A percentile compares a stretch with the other conserved stretches of the same genome.
Evolutionary conservation across 2,329 filamentous ascomycete genomes (phyloP).

Genomic region (Diaporthe vaccinii): DNA sequence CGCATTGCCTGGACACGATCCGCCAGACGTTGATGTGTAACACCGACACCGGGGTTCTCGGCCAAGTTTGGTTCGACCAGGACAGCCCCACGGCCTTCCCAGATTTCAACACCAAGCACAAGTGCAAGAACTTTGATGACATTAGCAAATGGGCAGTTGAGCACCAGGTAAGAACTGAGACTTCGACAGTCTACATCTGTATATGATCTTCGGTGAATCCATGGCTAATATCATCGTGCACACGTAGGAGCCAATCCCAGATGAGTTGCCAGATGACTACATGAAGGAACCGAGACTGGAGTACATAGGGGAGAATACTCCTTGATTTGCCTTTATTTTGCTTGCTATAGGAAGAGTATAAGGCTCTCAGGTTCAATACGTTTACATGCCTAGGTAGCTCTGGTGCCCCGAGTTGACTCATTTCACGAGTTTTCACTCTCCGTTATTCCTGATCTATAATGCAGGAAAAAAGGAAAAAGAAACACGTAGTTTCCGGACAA

Average conservation of each 20-base stretch:
- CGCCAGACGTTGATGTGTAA: conserved; percentile 75
- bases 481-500: too few relatives aligned
- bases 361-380: neutral
- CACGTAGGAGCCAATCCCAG: neutral
- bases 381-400: too few relatives aligned
- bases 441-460: too few relatives aligned
- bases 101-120: conserved; percentile 73
- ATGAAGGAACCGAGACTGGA: conserved; percentile 21
- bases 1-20: conserved; percentile 73
- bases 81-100: conserved; percentile 64
- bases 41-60: conserved; percentile 70
- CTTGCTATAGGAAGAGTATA: neutral
- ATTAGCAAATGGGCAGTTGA: conserved; percentile 63
- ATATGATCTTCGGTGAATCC: neutral
- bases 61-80: conserved; percentile 70
- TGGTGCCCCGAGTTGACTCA: neutral
- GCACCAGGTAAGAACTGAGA: conserved; percentile 57
- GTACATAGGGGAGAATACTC: conserved; percentile 7
- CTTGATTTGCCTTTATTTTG: neutral
- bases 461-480: too few relatives aligned
- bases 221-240: neutral
- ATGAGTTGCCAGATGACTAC: conserved; percentile 22
- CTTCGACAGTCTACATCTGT: too few relatives aligned
- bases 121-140: conserved; percentile 57
- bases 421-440: neutral